A percentile compares a stretch with the other conserved stretches of the same genome.
Evolutionary conservation across 148 eudicot genomes (phyloP).

Genomic region (Cornus kousa): DNA sequence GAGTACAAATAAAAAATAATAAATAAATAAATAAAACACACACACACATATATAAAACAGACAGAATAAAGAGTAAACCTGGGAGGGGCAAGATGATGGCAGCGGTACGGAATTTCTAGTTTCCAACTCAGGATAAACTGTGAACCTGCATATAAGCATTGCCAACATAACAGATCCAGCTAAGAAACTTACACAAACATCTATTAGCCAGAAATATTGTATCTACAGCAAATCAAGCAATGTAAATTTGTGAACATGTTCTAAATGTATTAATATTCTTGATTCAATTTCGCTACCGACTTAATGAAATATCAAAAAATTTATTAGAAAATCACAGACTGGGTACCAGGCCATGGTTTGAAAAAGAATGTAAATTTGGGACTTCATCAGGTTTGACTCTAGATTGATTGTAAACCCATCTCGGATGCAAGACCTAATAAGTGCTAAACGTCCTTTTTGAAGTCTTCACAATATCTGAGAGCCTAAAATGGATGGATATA

Average conservation of each 20-base stretch:
- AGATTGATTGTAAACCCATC: background rate
- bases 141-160: slow-evolving; percentile 38
- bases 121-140: slow-evolving; percentile 90
- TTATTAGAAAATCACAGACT: background rate
- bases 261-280: background rate
- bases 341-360: background rate
- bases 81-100: slow-evolving; percentile 70
- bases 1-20: no score
- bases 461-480: background rate
- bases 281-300: background rate
- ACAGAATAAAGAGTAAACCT: slow-evolving; percentile 26
- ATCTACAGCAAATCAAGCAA: background rate
- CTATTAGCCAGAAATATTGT: background rate
- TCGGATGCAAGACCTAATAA: background rate
- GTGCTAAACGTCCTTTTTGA: background rate
- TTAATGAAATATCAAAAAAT: background rate
- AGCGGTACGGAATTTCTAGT: slow-evolving; percentile 51
- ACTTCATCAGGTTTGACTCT: background rate
- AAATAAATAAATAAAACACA: background rate
- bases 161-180: background rate
- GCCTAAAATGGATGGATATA: background rate
- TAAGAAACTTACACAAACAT: slow-evolving; percentile 6
- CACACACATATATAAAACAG: background rate
- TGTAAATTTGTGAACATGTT: background rate
- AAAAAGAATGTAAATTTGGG: background rate